Percentiles rank a stretch among this genome's conserved stretches.
These are phyloP conservation scores for Botrytis paeoniae DNA, from an alignment of 2,329 filamentous ascomycete genomes.

Conservation along the genomic window DNA sequence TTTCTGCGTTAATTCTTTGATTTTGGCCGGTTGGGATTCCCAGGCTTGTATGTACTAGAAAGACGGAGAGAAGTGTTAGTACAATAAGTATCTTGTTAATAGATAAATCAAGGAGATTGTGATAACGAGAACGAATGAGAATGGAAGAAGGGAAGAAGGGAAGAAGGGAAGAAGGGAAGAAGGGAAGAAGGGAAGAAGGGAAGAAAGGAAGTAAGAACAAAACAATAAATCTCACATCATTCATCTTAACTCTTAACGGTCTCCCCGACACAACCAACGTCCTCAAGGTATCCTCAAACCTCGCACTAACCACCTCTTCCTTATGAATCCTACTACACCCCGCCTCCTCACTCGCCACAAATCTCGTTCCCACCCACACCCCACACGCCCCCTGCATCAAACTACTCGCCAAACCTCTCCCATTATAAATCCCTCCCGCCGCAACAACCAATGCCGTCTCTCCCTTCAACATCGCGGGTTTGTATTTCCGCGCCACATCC, in stretches of 20 bases:
- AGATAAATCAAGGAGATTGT: not conserved
- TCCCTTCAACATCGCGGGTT: constrained; percentile 65
- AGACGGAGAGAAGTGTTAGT: not conserved
- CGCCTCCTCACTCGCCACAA: constrained; percentile 80
- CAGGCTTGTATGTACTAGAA: constrained; percentile 73
- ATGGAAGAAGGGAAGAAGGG: not conserved
- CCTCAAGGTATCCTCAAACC: constrained; percentile 74
- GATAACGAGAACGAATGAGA: not conserved
- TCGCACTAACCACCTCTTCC: constrained; percentile 74
- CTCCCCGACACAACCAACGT: constrained; percentile 81
- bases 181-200: not conserved
- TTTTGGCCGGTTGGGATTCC: constrained; percentile 72
- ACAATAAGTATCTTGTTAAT: not conserved
- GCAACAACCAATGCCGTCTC: constrained; percentile 76
- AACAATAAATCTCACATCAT: constrained; percentile 40
- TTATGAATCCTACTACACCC: constrained; percentile 81
- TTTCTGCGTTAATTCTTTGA: constrained; percentile 69
- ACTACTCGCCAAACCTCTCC: constrained; percentile 73
- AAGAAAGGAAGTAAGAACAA: too few species aligned
- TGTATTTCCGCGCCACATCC: constrained; percentile 65
- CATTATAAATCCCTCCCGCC: constrained; percentile 83
- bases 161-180: not conserved
- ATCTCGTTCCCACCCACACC: constrained; percentile 93
- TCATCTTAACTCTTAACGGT: constrained; percentile 75
- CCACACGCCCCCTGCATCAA: constrained; percentile 85